Evolutionary conservation across 441 rosid species (phyloP).

Genomic region (Capsella rubella): DNA sequence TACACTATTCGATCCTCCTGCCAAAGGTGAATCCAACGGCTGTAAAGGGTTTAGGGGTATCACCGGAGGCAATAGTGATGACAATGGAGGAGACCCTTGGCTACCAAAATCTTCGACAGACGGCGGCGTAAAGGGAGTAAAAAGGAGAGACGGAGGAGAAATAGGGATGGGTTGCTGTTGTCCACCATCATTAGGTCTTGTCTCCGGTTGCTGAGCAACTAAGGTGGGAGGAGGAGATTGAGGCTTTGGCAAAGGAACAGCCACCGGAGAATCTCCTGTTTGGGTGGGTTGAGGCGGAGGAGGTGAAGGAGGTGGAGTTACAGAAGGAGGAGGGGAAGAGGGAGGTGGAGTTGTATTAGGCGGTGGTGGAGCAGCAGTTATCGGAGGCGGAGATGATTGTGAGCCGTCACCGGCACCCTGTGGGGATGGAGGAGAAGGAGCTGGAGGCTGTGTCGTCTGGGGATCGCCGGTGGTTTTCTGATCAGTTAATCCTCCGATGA

Average conservation of each 20-base stretch:
- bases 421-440: conserved; percentile 39
- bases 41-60: conserved; percentile 33
- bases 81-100: conserved; percentile 35
- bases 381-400: conserved; percentile 39
- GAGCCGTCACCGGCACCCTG: background rate
- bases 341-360: conserved; percentile 37
- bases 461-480: conserved; percentile 32
- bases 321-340: conserved; percentile 39
- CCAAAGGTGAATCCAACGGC: conserved; percentile 17
- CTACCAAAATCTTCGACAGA: background rate
- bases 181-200: conserved; percentile 16
- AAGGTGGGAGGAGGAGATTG: conserved; percentile 37
- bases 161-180: conserved; percentile 18
- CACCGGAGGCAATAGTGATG: conserved; percentile 35
- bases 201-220: conserved; percentile 36
- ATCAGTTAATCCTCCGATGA: conserved; percentile 27
- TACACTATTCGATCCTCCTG: conserved; percentile 8
- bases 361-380: conserved; percentile 29
- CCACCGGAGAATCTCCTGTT: conserved; percentile 38
- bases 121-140: conserved; percentile 25
- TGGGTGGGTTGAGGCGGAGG: conserved; percentile 47
- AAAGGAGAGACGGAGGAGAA: conserved; percentile 43
- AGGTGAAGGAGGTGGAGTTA: conserved; percentile 34
- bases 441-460: conserved; percentile 35
- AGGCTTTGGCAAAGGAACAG: conserved; percentile 43